Conservation (phyloP, 345 rosid species). For the Microcos paniculata region DNA sequence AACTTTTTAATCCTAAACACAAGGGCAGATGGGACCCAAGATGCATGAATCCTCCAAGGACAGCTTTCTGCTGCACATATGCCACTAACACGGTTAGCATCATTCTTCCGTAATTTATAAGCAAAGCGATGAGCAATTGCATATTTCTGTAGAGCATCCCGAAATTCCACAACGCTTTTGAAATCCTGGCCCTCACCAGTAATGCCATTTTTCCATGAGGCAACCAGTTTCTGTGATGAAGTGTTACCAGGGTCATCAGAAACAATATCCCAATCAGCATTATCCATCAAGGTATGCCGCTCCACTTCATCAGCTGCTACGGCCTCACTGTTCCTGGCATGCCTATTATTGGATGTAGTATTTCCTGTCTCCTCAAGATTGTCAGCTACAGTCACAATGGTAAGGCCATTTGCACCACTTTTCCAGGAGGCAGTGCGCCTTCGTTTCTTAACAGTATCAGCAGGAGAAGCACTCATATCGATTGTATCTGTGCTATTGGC, state of each 20-base stretch:
- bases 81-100: conserved; percentile 75
- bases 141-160: conserved; percentile 79
- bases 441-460: conserved; percentile 77
- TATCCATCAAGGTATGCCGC: conserved; percentile 21
- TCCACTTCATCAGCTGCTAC: conserved; percentile 33
- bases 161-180: conserved; percentile 67
- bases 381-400: conserved; percentile 32
- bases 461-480: conserved; percentile 59
- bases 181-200: conserved; percentile 93
- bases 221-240: conserved; percentile 47
- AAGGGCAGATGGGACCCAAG: conserved; percentile 75
- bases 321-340: conserved; percentile 25
- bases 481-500: conserved; percentile 18
- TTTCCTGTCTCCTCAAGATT: conserved; percentile 37
- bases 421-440: conserved; percentile 61
- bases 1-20: conserved; percentile 66
- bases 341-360: conserved; percentile 31
- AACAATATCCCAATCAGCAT: conserved; percentile 16
- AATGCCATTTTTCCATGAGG: conserved; percentile 77
- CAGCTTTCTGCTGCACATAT: conserved; percentile 65
- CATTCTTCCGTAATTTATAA: conserved; percentile 80
- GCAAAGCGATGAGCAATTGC: conserved; percentile 81
- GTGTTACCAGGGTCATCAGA: conserved; percentile 22
- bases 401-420: conserved; percentile 35
- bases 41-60: conserved; percentile 72